A percentile compares a stretch with the other conserved stretches of the same genome.
Conservation (phyloP, 805 yeast species). For the Kregervanrija pseudodelftensis region DNA sequence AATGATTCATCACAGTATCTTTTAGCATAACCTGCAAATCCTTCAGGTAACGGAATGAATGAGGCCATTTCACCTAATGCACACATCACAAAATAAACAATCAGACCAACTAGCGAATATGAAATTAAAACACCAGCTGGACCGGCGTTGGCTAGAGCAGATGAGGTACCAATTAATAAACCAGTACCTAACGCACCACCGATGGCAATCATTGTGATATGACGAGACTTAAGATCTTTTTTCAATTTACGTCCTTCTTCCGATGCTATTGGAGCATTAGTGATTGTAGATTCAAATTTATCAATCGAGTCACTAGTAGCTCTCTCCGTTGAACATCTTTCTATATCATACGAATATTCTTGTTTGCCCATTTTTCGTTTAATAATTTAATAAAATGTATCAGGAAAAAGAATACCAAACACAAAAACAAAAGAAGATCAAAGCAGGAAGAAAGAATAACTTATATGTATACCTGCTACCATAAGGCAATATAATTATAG, state of each 20-base stretch:
- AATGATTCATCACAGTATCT: constrained; percentile 47
- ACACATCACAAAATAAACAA: constrained; percentile 59
- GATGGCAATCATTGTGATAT: constrained; percentile 57
- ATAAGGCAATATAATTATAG: no score
- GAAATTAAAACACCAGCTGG: constrained; percentile 58
- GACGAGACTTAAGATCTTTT: constrained; percentile 41
- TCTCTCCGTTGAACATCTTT: no score
- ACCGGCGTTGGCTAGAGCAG: constrained; percentile 64
- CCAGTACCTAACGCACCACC: constrained; percentile 86
- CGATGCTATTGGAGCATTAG: constrained; percentile 27
- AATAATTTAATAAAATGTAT: no score
- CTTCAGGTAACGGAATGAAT: constrained; percentile 46
- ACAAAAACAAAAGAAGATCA: no score
- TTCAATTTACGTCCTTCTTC: constrained; percentile 39
- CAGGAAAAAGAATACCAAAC: no score
- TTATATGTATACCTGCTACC: no score
- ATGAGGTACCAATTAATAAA: constrained; percentile 68
- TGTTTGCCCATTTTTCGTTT: no score
- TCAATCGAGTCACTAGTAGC: no score
- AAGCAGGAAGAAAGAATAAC: no score
- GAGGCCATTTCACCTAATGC: constrained; percentile 53
- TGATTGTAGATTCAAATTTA: no score
- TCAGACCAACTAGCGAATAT: constrained; percentile 61
- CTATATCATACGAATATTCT: no score
- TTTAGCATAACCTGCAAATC: constrained; percentile 47